A percentile compares a stretch with the other conserved stretches of the same genome.
These are phyloP conservation scores for Boletus vinaceobasis DNA, from an alignment of 768 basidiomycete genomes.

Conservation along the genomic window DNA sequence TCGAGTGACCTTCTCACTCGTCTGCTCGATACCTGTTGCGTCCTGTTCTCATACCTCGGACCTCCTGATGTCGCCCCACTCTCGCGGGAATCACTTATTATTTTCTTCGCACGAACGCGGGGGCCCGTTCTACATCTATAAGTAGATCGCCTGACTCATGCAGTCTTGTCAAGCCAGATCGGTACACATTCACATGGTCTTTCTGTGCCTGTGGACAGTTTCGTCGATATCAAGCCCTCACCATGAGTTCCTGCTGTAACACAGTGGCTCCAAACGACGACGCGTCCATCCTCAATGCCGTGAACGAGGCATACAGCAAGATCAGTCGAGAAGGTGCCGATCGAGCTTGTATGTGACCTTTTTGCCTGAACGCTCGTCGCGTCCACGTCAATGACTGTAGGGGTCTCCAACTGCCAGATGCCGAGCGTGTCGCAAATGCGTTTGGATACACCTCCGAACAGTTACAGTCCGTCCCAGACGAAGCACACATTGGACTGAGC, in stretches of 20 bases:
- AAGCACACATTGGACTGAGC: constrained; percentile 47
- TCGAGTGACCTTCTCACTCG: too few species aligned
- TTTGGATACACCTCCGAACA: constrained; percentile 49
- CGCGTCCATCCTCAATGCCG: background rate
- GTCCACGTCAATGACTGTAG: background rate
- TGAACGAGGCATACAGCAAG: constrained; percentile 16
- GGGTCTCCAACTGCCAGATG: constrained; percentile 2
- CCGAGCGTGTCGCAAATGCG: constrained; percentile 22
- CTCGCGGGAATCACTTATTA: too few species aligned
- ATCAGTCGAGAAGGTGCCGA: constrained; percentile 3
- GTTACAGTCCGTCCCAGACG: constrained; percentile 40
- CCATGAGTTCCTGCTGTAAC: constrained; percentile 3
- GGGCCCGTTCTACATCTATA: too few species aligned
- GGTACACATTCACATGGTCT: too few species aligned
- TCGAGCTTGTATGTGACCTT: constrained; percentile 9
- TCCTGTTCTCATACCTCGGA: too few species aligned
- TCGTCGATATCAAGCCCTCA: background rate
- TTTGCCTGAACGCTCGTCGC: background rate
- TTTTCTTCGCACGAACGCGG: too few species aligned
- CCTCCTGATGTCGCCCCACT: too few species aligned
- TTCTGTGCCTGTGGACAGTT: too few species aligned
- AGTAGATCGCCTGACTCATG: too few species aligned
- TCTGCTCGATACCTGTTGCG: too few species aligned
- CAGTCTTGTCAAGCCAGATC: too few species aligned
- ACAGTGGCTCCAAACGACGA: background rate